phyloP scores from a whole-genome alignment of 2,329 filamentous ascomycete species.

The Mariannaea sp. region DNA sequence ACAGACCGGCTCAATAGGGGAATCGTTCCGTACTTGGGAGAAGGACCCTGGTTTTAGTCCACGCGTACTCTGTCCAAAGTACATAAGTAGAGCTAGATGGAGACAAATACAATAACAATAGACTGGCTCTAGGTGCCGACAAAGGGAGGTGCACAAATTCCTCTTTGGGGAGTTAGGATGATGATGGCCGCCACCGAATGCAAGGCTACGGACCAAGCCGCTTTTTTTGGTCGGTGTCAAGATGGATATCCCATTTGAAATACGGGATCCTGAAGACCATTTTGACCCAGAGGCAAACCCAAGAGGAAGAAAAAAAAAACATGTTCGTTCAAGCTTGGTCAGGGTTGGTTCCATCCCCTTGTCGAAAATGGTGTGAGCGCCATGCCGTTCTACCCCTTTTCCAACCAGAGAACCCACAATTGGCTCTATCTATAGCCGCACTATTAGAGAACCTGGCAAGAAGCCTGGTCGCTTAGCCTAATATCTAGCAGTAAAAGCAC shows the following conservation, averaged over 20 bases:
- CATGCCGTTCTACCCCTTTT: neutral
- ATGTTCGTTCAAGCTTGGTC: too few species aligned
- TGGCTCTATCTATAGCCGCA: neutral
- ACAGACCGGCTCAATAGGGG: constrained; percentile 1
- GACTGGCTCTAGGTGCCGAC: too few species aligned
- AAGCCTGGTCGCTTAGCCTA: neutral
- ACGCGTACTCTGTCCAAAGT: too few species aligned
- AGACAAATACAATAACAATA: too few species aligned
- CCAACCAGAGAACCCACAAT: neutral
- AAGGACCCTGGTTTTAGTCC: neutral
- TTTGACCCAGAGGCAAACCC: too few species aligned
- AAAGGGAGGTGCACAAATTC: neutral
- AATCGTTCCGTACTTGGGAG: constrained; percentile 4
- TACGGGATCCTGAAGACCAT: too few species aligned
- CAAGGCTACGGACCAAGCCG: neutral
- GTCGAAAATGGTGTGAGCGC: neutral
- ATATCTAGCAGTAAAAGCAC: too few species aligned
- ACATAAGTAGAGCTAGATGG: too few species aligned
- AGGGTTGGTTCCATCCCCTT: too few species aligned
- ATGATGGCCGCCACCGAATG: neutral
- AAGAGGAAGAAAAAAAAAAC: too few species aligned
- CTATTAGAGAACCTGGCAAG: neutral
- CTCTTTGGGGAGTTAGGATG: neutral
- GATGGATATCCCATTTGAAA: too few species aligned
- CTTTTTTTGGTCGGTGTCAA: neutral